Evolutionary conservation across 306 rosid species (phyloP).

Genomic region (Myrica gale): DNA sequence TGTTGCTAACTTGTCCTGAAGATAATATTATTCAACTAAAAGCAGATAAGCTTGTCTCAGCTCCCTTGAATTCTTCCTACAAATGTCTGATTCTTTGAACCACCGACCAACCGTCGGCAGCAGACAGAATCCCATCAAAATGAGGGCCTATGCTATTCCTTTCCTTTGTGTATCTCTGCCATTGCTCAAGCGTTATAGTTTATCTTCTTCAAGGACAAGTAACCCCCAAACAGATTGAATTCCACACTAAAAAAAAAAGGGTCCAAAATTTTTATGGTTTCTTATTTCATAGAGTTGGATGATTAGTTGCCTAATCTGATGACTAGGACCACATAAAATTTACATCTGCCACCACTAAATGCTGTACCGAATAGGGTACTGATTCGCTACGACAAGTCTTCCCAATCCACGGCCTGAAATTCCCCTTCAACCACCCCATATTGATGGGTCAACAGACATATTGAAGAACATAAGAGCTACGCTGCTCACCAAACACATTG

Average conservation of each 20-base stretch:
- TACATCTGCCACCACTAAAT: neutral
- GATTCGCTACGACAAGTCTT: neutral
- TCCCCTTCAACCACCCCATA: neutral
- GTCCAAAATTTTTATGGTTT: no score
- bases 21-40: neutral
- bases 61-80: neutral
- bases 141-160: neutral
- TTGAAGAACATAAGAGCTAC: neutral
- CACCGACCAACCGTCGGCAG: neutral
- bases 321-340: neutral
- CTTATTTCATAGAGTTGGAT: no score
- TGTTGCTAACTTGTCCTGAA: no score
- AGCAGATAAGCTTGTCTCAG: neutral
- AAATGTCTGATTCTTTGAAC: neutral
- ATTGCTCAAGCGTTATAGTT: neutral
- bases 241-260: no score
- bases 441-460: neutral
- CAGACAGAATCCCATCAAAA: neutral
- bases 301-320: neutral
- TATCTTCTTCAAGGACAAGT: neutral
- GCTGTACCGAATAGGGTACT: neutral
- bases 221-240: neutral
- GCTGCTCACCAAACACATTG: neutral
- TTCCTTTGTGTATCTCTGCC: neutral
- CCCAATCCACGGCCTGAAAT: neutral